Base-by-base conservation (phyloP, 768 basidiomycete species). In the Phanerochaete sordida region DNA sequence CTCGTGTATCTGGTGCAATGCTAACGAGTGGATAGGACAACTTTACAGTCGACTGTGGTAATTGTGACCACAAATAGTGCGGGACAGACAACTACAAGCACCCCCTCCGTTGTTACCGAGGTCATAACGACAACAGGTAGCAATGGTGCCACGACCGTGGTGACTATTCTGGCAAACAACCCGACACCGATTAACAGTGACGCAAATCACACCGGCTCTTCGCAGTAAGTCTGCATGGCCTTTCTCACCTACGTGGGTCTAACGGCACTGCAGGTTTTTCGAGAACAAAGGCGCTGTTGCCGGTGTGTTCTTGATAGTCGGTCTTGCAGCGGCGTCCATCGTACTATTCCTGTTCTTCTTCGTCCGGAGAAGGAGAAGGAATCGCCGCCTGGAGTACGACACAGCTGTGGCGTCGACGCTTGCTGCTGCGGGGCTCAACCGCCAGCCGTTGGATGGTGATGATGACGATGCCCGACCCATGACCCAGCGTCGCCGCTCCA, bases 221-320 rank as follows among this genome's bases (percentile, higher is more conserved):
- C 81, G 47, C 75, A 83, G 90, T 91, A 70, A 72, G 84, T 64
- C 23, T 12, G 13, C 21, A 15, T 73, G 24, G 6, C 51, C 9
- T 35, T n/a, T 5, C 51, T 16, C 13, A 15, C 35, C 9, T 52
- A 13, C 51, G 19, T 31, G 21, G 4, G 33, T 26, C 51, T 37
- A 21, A 33, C 26, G 23, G 26, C 19, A 35, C 4, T 9, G 1
- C 64, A 92, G 90, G 58, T 98, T 97, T 76, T 95, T 96, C 74
- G 72, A 72, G 52, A 91, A 96, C 69, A 90, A 88, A 24, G 93
- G 93, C 21, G 95, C 94, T 12, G 94, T 98, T 2, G 89, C 89
- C 1, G 96, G 91, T 47, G 91, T 94, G 8, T 98, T 97, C 67
- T 84, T 93, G 39, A 85, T 94, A 16, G 91, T 95, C 19, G 95